Evolutionary conservation across 345 rosid species (phyloP), one percentile per base, ranked within the genome.

Genomic region (Euphorbia peplus): DNA sequence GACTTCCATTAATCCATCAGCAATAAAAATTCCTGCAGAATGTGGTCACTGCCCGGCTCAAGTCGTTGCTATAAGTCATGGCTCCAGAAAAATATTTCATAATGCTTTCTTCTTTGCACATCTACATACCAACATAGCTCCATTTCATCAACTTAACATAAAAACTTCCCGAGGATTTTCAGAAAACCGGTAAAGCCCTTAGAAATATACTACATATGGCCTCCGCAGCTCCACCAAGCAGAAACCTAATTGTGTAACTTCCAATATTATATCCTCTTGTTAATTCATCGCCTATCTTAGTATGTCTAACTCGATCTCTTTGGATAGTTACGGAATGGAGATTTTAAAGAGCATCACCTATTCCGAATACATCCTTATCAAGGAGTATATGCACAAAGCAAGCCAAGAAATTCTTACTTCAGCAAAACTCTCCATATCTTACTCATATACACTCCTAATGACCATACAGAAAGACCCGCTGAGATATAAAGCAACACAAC

Each of bases 401-500:
- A 39, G 65, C 56, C 66, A 47, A 61, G 47, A 25, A 75, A 28
- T 64, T 83, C 42, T 39, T 88, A 90, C 82, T 90, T 86, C 63
- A 88, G 76, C 73, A 95, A 68, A 60, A 88, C 92, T 82, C 80
- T 83, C 78, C 83, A 79, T 76, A 95, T 91, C 80, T 89, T 92
- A 79, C 85, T 80, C 92, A 88, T 85, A 70, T 95, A 95, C 70
- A 95, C 92, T 55, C 78, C 82, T 71, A 95, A 81, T 60, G 99
- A 95, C 96, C 96, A 91, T 39, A 91, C 61, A 26, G 99, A 89
- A 52, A 95, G 89, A 73, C 97, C 93, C 5, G 98, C 97, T 1
- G 99, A 95, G 70, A 89, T 78, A 80, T 95, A 90, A 47, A 95
- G 98, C 85, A 95, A 85, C 46, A 61, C 75, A 73, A 87, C 85